These are phyloP conservation scores for Globisporangium irregulare DNA, from an alignment of 352 stramenopile genomes.

Conservation along the genomic window DNA sequence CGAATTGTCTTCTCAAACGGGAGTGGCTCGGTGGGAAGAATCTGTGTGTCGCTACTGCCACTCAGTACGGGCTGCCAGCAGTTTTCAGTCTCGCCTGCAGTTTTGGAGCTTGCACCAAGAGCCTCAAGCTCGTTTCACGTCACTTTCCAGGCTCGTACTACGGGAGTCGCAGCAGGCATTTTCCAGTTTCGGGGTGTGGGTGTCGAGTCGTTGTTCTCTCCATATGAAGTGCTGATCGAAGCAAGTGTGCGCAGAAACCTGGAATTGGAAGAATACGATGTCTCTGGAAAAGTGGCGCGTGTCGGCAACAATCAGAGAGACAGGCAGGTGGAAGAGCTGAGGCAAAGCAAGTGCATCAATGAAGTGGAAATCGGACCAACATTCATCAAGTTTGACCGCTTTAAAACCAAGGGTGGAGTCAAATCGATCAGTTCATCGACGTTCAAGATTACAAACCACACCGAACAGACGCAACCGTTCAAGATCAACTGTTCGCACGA, in stretches of 20 bases:
- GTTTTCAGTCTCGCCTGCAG: constrained; percentile 71
- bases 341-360: constrained; percentile 34
- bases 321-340: constrained; percentile 43
- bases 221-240: constrained; percentile 85
- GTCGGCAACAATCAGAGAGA: not conserved
- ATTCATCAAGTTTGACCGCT: constrained; percentile 54
- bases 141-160: constrained; percentile 54
- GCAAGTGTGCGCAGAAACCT: constrained; percentile 55
- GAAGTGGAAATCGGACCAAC: constrained; percentile 55
- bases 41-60: constrained; percentile 78
- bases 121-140: constrained; percentile 65
- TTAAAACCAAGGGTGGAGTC: constrained; percentile 26
- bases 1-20: constrained; percentile 77
- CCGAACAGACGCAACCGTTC: constrained; percentile 41
- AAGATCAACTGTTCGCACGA: constrained; percentile 53
- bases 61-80: constrained; percentile 83
- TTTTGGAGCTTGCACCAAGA: constrained; percentile 64
- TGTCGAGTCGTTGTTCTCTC: constrained; percentile 52
- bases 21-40: constrained; percentile 46
- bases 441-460: constrained; percentile 62
- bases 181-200: constrained; percentile 84
- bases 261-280: constrained; percentile 23
- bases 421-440: constrained; percentile 22
- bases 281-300: not conserved
- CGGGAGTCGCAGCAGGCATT: constrained; percentile 72